phyloP scores from a whole-genome alignment of 768 basidiomycete species.

The Inosperma sp. region DNA sequence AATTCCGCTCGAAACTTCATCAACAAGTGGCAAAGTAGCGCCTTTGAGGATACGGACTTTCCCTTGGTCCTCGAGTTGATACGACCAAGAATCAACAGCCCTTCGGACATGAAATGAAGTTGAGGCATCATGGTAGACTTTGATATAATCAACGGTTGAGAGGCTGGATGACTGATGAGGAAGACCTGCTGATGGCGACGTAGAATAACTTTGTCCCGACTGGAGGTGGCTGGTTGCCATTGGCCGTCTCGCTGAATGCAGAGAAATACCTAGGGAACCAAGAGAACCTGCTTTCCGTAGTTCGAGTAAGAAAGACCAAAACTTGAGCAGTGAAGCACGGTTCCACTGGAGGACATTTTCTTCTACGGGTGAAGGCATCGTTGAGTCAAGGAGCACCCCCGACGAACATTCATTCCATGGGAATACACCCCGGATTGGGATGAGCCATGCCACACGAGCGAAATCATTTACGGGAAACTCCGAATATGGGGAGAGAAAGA shows the following conservation, averaged over 20 bases:
- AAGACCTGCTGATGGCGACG: not conserved
- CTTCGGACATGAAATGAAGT: constrained; percentile 46
- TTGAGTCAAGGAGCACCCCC: constrained; percentile 36
- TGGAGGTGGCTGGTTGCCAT: not conserved
- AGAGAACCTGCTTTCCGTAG: constrained; percentile 34
- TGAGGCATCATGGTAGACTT: constrained; percentile 52
- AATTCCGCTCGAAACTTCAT: constrained; percentile 45
- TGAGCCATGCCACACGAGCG: constrained; percentile 49
- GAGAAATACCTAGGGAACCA: constrained; percentile 48
- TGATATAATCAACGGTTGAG: constrained; percentile 46
- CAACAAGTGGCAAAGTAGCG: constrained; percentile 44
- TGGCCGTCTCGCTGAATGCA: constrained; percentile 31
- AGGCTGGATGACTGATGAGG: constrained; percentile 11
- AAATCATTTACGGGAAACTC: constrained; percentile 29
- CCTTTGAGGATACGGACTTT: constrained; percentile 47
- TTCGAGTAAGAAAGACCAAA: constrained; percentile 49
- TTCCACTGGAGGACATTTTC: constrained; percentile 45
- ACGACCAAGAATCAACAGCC: constrained; percentile 49
- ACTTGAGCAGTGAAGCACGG: constrained; percentile 31
- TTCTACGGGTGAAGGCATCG: constrained; percentile 18
- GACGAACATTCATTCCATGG: constrained; percentile 46
- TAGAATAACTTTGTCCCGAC: not conserved
- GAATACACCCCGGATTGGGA: constrained; percentile 50
- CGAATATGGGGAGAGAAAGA: constrained; percentile 34
- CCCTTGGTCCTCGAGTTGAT: constrained; percentile 16